These are phyloP conservation scores for Comarum palustre DNA, from an alignment of 306 rosid species.

Conservation along the genomic window DNA sequence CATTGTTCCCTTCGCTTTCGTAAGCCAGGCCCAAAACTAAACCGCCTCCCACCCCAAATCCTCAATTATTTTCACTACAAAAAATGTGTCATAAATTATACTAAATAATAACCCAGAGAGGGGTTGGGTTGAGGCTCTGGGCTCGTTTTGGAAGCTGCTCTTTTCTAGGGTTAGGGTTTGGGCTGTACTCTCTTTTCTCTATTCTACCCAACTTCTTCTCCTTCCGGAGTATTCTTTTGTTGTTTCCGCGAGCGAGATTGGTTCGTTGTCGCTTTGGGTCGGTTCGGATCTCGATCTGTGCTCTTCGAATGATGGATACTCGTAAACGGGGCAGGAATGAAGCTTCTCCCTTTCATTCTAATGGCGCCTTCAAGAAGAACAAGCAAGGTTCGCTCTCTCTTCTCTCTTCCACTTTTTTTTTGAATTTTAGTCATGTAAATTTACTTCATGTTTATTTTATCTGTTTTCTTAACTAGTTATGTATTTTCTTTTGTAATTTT, in stretches of 20 bases:
- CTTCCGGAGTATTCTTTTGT: background rate
- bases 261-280: conserved; percentile 3
- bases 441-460: background rate
- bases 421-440: background rate
- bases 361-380: conserved; percentile 29
- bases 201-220: too few species aligned
- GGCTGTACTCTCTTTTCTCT: conserved; percentile 26
- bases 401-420: background rate
- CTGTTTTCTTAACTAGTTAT: background rate
- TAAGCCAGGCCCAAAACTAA: too few species aligned
- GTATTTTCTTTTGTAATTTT: background rate
- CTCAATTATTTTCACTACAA: too few species aligned
- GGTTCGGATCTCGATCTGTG: conserved; percentile 43
- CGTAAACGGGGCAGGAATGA: conserved; percentile 29
- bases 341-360: conserved; percentile 11
- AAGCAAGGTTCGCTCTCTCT: conserved; percentile 25
- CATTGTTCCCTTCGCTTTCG: too few species aligned
- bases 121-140: background rate
- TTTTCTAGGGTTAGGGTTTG: conserved; percentile 38
- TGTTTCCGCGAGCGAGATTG: background rate
- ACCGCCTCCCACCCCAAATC: too few species aligned
- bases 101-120: background rate
- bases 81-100: too few species aligned
- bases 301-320: conserved; percentile 18
- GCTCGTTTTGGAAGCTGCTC: conserved; percentile 6